Conservation (phyloP, 805 yeast species). For the Sugiyamaella boreocaroliniensis region DNA sequence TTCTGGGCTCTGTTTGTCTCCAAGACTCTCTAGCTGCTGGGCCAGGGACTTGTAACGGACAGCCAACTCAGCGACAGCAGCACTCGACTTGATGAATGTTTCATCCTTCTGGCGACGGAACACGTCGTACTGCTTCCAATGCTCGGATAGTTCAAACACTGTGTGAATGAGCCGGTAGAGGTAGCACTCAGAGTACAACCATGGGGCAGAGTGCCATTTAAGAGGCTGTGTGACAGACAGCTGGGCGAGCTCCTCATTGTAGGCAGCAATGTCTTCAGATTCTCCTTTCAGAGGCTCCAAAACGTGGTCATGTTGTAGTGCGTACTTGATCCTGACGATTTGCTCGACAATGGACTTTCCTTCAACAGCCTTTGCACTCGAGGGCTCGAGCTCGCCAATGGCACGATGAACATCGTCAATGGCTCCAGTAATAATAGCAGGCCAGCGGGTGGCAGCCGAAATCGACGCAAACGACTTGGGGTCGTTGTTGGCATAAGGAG, state of each 20-base stretch:
- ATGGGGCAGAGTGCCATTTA: conserved; percentile 81
- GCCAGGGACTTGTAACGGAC: conserved; percentile 46
- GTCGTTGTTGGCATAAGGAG: conserved; percentile 56
- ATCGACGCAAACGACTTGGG: conserved; percentile 71
- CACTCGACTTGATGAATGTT: conserved; percentile 66
- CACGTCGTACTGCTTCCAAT: conserved; percentile 60
- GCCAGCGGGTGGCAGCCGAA: conserved; percentile 82
- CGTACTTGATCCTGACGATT: conserved; percentile 38
- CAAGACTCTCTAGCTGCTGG: conserved; percentile 10
- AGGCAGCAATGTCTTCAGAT: conserved; percentile 42
- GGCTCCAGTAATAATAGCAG: conserved; percentile 64
- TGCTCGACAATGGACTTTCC: conserved; percentile 41
- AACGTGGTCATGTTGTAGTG: conserved; percentile 32
- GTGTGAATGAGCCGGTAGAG: conserved; percentile 51
- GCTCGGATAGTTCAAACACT: conserved; percentile 26
- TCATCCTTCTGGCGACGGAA: conserved; percentile 63
- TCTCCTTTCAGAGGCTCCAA: conserved; percentile 38
- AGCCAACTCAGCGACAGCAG: conserved; percentile 79
- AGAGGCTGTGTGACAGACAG: conserved; percentile 16
- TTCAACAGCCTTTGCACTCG: conserved; percentile 33
- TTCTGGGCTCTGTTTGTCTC: conserved; percentile 30
- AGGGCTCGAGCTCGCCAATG: conserved; percentile 22
- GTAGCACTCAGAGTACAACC: conserved; percentile 85
- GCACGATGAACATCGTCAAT: conserved; percentile 52
- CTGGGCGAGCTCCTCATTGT: conserved; percentile 48